Evolutionary conservation across 805 yeast genomes (phyloP), one percentile per base, ranked within the genome.

Genomic region (Kluyveromyces lactis): DNA sequence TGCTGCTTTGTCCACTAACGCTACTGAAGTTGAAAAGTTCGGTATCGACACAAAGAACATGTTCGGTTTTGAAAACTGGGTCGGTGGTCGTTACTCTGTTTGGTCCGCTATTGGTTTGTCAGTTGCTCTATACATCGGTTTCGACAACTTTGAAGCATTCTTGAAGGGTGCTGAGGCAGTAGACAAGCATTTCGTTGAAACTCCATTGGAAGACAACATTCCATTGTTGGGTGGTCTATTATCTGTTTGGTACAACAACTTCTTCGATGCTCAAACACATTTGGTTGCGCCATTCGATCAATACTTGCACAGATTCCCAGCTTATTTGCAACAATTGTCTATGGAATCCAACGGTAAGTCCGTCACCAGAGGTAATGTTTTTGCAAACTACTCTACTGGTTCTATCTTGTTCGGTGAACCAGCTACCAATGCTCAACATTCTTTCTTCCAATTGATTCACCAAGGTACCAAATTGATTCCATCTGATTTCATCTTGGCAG

Each of bases 71-170:
- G 96, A 89, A 66, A 81, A 71, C 69, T 92, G 98, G 98, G 99
- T 92, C 49, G 99, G 99, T 60, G 99, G 99, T 62, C 83, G 99
- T 68, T 92, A 92, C 80, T 92, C 98, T n/a, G 98, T 92, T 46
- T 92, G 99, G 99, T 85, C 95, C 31, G 94, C 98, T 48, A 92
- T 92, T 64, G 99, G 99, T 46, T 77, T 92, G 54, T 85, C 96
- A 21, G 90, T 92, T 48, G 95, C 95, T 55, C 69, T 92, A 53
- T 92, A 83, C 77, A 81, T 92, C 63, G 99, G 99, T 50, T 92
- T 63, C 65, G 97, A 92, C 49, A 85, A 87, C 76, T 92, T 92
- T 58, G 90, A 85, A 48, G 75, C 75, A 45, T 86, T 92, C 77
- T 74, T 92, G 58, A 84, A 81, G 67, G 99, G 99, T 71, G 98